phyloP scores from a whole-genome alignment of 169 alveolate species.

The Toxoplasma gondii region DNA sequence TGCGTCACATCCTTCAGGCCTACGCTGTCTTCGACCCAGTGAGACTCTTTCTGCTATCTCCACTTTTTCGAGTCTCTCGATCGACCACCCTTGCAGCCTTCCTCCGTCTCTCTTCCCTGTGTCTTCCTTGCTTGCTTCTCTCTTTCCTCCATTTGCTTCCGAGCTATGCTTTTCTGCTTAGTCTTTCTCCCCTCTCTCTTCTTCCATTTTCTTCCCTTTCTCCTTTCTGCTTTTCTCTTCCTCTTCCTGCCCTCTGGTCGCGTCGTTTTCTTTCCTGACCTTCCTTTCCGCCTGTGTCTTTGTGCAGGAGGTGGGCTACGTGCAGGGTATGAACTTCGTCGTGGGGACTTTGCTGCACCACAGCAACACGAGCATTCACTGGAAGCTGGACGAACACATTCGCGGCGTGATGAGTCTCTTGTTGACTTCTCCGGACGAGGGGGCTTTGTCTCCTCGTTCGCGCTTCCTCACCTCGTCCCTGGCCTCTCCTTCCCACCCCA shows the following conservation, averaged over 20 bases:
- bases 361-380: constrained; percentile 83
- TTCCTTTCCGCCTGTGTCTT: constrained; percentile 55
- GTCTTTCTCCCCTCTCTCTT: too few species aligned
- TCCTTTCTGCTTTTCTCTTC: not conserved
- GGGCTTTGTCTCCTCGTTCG: not conserved
- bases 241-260: not conserved
- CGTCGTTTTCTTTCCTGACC: too few species aligned
- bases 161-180: too few species aligned
- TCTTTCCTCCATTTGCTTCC: too few species aligned
- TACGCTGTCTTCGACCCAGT: constrained; percentile 61
- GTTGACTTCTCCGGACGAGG: not conserved
- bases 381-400: constrained; percentile 48
- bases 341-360: constrained; percentile 88
- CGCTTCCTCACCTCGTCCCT: not conserved
- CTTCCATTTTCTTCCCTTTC: not conserved
- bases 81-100: not conserved
- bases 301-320: constrained; percentile 81
- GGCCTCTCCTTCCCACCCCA: too few species aligned
- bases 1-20: constrained; percentile 53
- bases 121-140: too few species aligned
- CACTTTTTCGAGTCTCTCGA: not conserved
- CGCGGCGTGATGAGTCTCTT: constrained; percentile 29
- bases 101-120: too few species aligned
- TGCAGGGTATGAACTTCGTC: constrained; percentile 88
- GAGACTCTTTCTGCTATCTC: not conserved